phyloP scores from a whole-genome alignment of 2,329 filamentous ascomycete genomes.

The Alternaria infectoria region DNA sequence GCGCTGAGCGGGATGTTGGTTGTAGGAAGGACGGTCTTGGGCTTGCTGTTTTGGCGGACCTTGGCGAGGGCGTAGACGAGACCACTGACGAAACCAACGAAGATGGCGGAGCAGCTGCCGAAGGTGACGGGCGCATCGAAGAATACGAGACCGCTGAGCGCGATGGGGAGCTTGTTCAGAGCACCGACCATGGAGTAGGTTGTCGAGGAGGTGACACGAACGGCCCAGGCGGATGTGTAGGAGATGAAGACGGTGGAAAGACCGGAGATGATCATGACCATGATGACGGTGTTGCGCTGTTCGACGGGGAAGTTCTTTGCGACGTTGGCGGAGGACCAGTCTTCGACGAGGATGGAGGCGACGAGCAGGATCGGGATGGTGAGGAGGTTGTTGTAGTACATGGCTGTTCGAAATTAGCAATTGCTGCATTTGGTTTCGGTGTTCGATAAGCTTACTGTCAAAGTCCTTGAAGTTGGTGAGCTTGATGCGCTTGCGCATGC shows the following conservation, averaged over 20 bases:
- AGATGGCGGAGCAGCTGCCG: constrained; percentile 88
- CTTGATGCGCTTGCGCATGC: constrained; percentile 99
- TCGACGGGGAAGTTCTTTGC: constrained; percentile 86
- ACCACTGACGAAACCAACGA: constrained; percentile 88
- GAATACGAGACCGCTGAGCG: constrained; percentile 89
- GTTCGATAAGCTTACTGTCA: constrained; percentile 76
- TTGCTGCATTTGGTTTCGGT: no score
- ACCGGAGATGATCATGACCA: constrained; percentile 93
- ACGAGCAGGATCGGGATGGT: constrained; percentile 90
- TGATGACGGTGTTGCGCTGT: constrained; percentile 76
- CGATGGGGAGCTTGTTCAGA: constrained; percentile 96
- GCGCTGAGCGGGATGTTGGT: constrained; percentile 78
- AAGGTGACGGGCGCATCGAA: constrained; percentile 94
- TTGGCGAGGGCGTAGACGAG: constrained; percentile 90
- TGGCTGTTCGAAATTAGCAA: constrained; percentile 65
- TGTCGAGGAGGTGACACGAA: constrained; percentile 94
- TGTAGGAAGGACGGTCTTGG: constrained; percentile 71
- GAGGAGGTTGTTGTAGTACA: constrained; percentile 99
- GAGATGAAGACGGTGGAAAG: constrained; percentile 96
- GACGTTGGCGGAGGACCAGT: constrained; percentile 90
- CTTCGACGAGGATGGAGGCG: constrained; percentile 81
- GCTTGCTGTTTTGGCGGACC: constrained; percentile 74
- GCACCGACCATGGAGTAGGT: constrained; percentile 99
- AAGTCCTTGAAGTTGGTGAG: constrained; percentile 99
- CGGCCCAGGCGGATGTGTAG: constrained; percentile 99